Percentiles rank a stretch among this genome's conserved stretches.
Conservation (phyloP, 345 rosid genomes). For the Abelmoschus esculentus region DNA sequence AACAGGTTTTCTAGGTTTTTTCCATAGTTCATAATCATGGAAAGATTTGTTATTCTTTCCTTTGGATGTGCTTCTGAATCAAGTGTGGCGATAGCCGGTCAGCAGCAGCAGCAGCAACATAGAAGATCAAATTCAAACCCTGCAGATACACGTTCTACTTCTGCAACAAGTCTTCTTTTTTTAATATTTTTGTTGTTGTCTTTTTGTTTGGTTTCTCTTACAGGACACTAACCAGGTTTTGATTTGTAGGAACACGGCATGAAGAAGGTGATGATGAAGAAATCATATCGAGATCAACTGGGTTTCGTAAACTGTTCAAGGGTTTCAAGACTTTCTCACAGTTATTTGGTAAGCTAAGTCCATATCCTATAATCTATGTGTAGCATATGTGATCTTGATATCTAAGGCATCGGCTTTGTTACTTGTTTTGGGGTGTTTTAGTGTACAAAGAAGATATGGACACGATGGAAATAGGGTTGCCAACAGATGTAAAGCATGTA, state of each 20-base stretch:
- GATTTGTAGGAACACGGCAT: constrained; percentile 20
- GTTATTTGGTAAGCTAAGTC: constrained; percentile 38
- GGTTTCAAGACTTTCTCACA: constrained; percentile 54
- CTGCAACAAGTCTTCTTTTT: constrained; percentile 24
- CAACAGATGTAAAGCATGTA: constrained; percentile 74
- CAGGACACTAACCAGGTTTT: not conserved
- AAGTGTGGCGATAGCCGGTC: constrained; percentile 45
- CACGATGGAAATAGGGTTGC: constrained; percentile 64
- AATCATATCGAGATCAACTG: constrained; percentile 34
- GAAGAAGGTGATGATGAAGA: constrained; percentile 46
- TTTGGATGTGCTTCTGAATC: constrained; percentile 72
- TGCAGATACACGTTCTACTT: constrained; percentile 4
- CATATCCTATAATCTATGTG: no score
- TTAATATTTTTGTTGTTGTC: not conserved
- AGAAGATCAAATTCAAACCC: constrained; percentile 15
- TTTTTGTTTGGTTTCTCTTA: not conserved
- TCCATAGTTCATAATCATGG: constrained; percentile 24
- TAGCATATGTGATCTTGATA: no score
- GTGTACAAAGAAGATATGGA: constrained; percentile 49
- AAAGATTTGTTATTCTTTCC: constrained; percentile 67
- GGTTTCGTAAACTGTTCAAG: constrained; percentile 51
- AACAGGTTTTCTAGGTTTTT: not conserved
- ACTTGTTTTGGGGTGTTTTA: constrained; percentile 1
- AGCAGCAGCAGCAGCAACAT: not conserved
- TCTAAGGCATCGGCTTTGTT: no score